Evolutionary conservation across 164 flowering plant genomes (phyloP), one percentile per base, ranked within the genome.

Genomic region (Sedum album): DNA sequence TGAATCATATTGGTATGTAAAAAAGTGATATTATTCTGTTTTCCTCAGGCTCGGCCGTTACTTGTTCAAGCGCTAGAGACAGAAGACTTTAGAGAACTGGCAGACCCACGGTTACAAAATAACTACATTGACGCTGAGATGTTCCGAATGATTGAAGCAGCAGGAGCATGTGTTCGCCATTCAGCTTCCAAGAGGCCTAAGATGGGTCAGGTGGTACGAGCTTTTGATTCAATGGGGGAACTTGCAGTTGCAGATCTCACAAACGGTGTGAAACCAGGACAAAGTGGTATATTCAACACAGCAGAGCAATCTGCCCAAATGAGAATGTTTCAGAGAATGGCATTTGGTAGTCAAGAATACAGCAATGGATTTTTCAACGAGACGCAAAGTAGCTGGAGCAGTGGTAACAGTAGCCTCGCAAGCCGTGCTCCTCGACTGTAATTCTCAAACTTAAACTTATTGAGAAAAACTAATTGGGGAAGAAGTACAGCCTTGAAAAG

Each of bases 111-210:
- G 77, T 86, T 87, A 31, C 82, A 68, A 69, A 81, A 81, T 44
- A 77, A 74, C 15, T 87, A 82, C 35, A 81, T 80, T 17, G 85
- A 81, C 72, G 68, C 75, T n/a, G 86, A 87, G 73, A 74, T 87
- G 81, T 49, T 80, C 28, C 79, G 79, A 76, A 87, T 87, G 91
- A 73, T 85, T 35, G 88, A 83, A 77, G 73, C 85, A 66, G 91
- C 89, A 31, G 87, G 89, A 42, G 89, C 86, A 17, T 85, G 84
- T 66, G 76, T 85, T 67, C 87, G 89, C 42, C 91, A 85, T 78
- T 85, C 87, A 49, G 89, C 88, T 71, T 81, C 74, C 5, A 85
- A 84, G 76, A 66, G 91, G 48, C 89, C 88, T 3, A 85, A 87
- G 31, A 87, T 87, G 89, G 76, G 60, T 21, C 84, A 83, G 88